Evolutionary conservation across 2,329 filamentous ascomycete species (phyloP).

Genomic region (Aspergillus tanneri): DNA sequence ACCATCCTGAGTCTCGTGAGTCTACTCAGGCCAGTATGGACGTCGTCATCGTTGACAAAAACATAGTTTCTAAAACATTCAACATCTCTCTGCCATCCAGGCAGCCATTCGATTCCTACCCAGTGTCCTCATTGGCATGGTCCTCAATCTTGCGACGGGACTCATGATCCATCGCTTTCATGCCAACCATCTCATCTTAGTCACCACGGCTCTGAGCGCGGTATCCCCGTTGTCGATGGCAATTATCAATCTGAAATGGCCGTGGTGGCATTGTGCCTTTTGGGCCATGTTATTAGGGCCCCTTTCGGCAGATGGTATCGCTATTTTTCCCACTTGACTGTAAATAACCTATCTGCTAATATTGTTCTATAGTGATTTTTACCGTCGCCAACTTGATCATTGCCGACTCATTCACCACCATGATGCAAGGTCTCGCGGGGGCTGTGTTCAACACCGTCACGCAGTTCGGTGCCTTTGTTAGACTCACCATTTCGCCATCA

Average conservation of each 20-base stretch:
- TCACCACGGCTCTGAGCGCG: conserved; percentile 36
- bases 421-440: neutral
- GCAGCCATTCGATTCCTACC: conserved; percentile 51
- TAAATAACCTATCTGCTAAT: too few species aligned
- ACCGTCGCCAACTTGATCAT: neutral
- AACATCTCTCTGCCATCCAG: conserved; percentile 45
- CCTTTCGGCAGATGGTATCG: conserved; percentile 44
- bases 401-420: neutral
- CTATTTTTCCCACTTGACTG: too few species aligned
- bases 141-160: conserved; percentile 49
- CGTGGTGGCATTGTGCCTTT: conserved; percentile 51
- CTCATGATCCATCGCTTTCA: conserved; percentile 47
- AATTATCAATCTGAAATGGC: conserved; percentile 44
- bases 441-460: neutral
- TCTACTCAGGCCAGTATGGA: too few species aligned
- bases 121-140: conserved; percentile 37
- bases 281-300: conserved; percentile 46
- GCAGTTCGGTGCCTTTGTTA: neutral
- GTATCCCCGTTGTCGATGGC: conserved; percentile 49
- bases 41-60: too few species aligned
- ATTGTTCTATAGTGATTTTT: too few species aligned
- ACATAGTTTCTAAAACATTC: conserved; percentile 53
- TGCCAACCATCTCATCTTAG: conserved; percentile 45
- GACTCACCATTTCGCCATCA: neutral
- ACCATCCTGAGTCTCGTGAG: too few species aligned